Base-by-base conservation (phyloP, 768 basidiomycete species). In the Calocybe indica region DNA sequence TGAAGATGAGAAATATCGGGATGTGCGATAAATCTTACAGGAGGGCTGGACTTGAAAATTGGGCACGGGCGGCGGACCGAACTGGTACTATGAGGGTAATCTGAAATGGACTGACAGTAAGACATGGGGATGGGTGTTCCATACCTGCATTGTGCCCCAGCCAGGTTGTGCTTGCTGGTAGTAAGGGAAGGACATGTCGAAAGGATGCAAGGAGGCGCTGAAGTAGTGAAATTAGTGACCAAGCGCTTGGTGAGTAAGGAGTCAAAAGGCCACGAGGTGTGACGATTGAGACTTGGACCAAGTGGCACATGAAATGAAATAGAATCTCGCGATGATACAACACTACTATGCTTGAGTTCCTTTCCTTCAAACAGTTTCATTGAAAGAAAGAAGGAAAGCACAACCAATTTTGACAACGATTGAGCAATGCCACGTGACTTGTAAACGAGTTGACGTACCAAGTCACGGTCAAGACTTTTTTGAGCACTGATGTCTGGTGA, bases 131-230 rank as follows among this genome's bases (percentile, higher is more conserved):
- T 22, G 22, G 22, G 22, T 22, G 22, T 4, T 43, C 50, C 51
- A 35, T 55, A 66, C 68, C 60, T 74, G 68, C 46, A 58, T 62
- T 10, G 76, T 74, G 6, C 81, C 80, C 77, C 77, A 80, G 34
- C 67, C 72, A 28, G 74, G 73, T 30, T 60, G 55, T 30, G 56
- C 59, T 38, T 70, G 72, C 56, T 75, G 75, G 51, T 77, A 71
- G 59, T 73, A 61, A 37, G 52, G 52, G 57, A 70, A 73, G 34
- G 72, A 59, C 75, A 76, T 79, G 55, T 45, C 55, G 56, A 55
- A 35, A 32, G 48, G 33, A 40, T 4, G 22, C 22, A 22, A 22
- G 22, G 22, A 22, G 22, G 22, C 22, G 22, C 22, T 22, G 22
- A 22, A 22, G 22, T 22, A 22, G 22, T 22, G 22, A 4, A 22